These are phyloP conservation scores for Penicillium turbatum DNA, from an alignment of 495 filamentous ascomycete species.

Conservation along the genomic window DNA sequence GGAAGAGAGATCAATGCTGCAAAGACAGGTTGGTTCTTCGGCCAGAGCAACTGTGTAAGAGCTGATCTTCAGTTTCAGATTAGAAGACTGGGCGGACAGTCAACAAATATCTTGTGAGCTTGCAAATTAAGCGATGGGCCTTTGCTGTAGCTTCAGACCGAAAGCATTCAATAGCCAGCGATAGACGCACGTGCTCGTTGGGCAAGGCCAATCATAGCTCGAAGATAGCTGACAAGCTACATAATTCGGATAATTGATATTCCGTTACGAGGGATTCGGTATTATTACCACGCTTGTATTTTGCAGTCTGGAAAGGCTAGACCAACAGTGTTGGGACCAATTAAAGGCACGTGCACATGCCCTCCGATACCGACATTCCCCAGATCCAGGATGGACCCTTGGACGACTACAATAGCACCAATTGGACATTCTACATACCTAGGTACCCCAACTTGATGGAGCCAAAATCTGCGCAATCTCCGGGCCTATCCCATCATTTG, in stretches of 20 bases:
- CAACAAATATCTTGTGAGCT: conserved; percentile 9
- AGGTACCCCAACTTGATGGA: too few relatives aligned
- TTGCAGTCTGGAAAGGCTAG: neutral
- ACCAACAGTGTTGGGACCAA: neutral
- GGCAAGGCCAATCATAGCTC: neutral
- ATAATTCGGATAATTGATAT: neutral
- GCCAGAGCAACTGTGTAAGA: neutral
- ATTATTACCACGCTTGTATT: neutral
- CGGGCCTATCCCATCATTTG: conserved; percentile 27
- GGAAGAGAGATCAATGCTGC: neutral
- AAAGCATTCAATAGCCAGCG: conserved; percentile 2
- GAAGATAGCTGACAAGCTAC: neutral
- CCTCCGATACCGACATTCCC: neutral
- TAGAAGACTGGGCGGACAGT: neutral
- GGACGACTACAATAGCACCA: neutral
- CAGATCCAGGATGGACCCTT: neutral
- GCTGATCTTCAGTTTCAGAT: neutral
- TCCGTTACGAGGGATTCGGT: neutral
- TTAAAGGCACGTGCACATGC: neutral
- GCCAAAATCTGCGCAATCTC: neutral
- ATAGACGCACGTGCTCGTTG: conserved; percentile 13
- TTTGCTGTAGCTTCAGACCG: conserved; percentile 3
- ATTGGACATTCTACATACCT: neutral
- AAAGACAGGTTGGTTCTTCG: neutral
- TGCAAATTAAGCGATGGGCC: conserved; percentile 1